Evolutionary conservation across 257 asterid species (phyloP).

Genomic region (Verbena officinalis): DNA sequence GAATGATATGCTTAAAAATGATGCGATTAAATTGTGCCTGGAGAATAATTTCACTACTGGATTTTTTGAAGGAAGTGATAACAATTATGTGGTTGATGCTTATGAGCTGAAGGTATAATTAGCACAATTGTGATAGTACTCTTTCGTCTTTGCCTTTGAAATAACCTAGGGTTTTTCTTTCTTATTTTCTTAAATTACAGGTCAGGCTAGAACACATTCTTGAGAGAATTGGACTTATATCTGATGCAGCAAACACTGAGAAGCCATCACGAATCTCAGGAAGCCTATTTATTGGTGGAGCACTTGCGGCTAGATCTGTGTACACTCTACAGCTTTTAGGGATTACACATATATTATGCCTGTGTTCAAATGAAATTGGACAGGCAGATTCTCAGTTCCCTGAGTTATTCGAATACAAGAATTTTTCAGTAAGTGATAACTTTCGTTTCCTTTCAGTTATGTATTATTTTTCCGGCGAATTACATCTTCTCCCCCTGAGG

Average conservation of each 20-base stretch:
- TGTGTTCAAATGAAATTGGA: constrained; percentile 95
- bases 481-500: too few relatives aligned
- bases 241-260: constrained; percentile 96
- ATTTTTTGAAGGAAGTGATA: constrained; percentile 92
- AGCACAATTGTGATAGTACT: background rate
- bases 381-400: constrained; percentile 97
- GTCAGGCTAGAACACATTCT: constrained; percentile 98
- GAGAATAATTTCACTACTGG: constrained; percentile 92
- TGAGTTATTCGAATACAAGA: constrained; percentile 73
- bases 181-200: constrained; percentile 43
- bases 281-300: constrained; percentile 83
- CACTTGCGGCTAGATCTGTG: constrained; percentile 94
- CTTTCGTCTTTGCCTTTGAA: constrained; percentile 12
- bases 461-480: background rate
- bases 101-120: constrained; percentile 88
- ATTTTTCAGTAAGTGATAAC: constrained; percentile 76
- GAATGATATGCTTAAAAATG: constrained; percentile 86
- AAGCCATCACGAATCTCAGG: constrained; percentile 69
- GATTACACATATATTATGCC: constrained; percentile 86
- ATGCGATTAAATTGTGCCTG: constrained; percentile 81
- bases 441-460: constrained; percentile 18
- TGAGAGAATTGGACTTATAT: constrained; percentile 82
- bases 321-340: constrained; percentile 87
- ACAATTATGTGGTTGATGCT: constrained; percentile 85
- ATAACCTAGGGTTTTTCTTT: background rate